Percentiles rank a stretch among this genome's conserved stretches.
Evolutionary conservation across 352 stramenopile species (phyloP).

Genomic region (Blastocystis sp.): DNA sequence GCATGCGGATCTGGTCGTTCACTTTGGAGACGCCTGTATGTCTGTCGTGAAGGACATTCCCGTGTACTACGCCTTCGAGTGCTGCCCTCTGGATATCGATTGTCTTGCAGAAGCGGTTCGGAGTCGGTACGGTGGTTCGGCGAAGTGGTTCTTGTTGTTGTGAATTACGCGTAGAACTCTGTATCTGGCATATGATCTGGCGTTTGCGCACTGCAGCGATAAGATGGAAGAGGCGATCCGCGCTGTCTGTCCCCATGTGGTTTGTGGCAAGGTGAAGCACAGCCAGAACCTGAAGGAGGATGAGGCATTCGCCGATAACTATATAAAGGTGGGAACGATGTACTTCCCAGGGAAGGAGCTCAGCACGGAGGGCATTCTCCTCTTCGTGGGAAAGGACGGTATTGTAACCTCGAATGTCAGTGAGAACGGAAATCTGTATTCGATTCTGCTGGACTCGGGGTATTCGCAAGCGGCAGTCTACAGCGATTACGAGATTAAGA

Average conservation of each 20-base stretch:
- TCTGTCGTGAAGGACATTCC: constrained; percentile 26
- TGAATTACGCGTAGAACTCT: background rate
- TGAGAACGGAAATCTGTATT: constrained; percentile 34
- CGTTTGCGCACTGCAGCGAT: constrained; percentile 2
- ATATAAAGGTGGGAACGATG: background rate
- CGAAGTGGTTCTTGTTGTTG: background rate
- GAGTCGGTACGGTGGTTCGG: background rate
- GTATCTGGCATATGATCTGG: constrained; percentile 26
- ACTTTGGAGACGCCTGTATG: constrained; percentile 38
- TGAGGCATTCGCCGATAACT: background rate
- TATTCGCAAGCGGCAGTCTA: background rate
- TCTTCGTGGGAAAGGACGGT: background rate
- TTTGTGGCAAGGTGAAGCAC: background rate
- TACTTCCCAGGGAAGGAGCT: background rate
- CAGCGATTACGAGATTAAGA: background rate
- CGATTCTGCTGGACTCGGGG: constrained; percentile 12
- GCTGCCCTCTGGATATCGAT: constrained; percentile 3
- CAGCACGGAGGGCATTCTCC: background rate
- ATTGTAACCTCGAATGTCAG: background rate
- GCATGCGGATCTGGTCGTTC: constrained; percentile 38
- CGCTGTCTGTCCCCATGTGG: background rate
- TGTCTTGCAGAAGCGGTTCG: background rate
- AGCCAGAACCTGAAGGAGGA: constrained; percentile 19
- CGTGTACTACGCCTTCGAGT: background rate
- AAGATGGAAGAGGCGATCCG: background rate